Base-by-base conservation (phyloP, 495 filamentous ascomycete genomes). In the Tuber brumale region DNA sequence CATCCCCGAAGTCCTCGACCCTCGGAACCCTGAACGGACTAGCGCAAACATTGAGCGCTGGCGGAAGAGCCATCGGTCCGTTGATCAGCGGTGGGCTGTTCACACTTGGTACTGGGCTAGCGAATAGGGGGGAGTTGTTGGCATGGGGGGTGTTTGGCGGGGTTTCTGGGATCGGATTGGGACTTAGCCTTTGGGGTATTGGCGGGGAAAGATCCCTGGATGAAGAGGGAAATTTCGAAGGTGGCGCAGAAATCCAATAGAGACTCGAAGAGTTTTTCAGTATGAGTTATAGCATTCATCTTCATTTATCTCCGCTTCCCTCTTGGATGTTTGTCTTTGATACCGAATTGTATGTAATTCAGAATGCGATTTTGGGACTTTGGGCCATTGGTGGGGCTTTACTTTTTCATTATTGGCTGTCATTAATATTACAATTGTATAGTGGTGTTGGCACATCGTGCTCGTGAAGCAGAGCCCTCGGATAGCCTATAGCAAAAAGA, bases 11-110 rank as follows among this genome's bases (percentile, higher is more conserved):
- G 46, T 88, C 97, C 83, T 90, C 91, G 31, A 93, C 93, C 5
- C 87, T 99, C 0, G 95, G 95, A 18, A 94, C 92, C 1, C 86
- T 99, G 43, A 97, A 98, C 77, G 95, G 95, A 43, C 90, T 99
- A 31, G 95, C 95, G 5, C 95, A 99, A 84, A 96, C 94, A 0
- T 89, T 99, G 3, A 95, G 93, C 12, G 95, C 96, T 0, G 95
- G 92, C 2, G 95, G 95, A 37, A 89, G 95, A 71, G 93, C 95
- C 44, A 87, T 92, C 0, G 96, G 95, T 0, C 95, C 95, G 0
- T 94, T 98, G 82, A 84, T 97, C 6, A 93, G 93, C 0, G 95
- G 95, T 1, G 89, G 90, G 3, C 85, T 99, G 0, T 98, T 96
- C 83, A 91, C 93, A 0, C 84, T 92, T 1, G 89, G 91, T 0